Conservation (phyloP, 2,329 filamentous ascomycete genomes). For the Penicillium sp. region DNA sequence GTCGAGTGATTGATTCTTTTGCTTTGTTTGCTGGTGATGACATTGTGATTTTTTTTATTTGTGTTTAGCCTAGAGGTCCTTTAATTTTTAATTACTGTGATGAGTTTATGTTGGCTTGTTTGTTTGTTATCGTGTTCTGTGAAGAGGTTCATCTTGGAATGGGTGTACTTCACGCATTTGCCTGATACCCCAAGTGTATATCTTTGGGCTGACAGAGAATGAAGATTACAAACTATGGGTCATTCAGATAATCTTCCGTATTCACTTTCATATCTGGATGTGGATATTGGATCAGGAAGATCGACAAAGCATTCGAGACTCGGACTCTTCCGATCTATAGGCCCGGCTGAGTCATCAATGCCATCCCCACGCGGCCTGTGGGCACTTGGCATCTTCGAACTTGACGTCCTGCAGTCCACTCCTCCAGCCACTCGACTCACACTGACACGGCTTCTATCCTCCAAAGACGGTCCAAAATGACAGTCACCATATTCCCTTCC, state of each 20-base stretch:
- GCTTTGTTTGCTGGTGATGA: conserved; percentile 11
- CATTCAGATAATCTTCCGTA: too few species aligned
- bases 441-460: neutral
- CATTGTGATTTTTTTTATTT: neutral
- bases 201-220: too few species aligned
- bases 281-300: neutral
- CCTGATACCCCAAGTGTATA: neutral
- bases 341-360: conserved; percentile 19
- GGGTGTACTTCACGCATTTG: neutral
- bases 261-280: too few species aligned
- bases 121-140: neutral
- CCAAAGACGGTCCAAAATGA: conserved; percentile 15
- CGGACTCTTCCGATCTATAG: too few species aligned
- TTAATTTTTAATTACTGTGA: conserved; percentile 3
- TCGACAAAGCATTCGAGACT: neutral
- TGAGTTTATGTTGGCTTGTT: neutral
- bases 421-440: neutral
- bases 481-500: conserved; percentile 24
- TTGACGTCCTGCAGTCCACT: neutral
- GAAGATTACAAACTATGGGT: too few species aligned
- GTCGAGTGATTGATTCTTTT: conserved; percentile 5
- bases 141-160: neutral
- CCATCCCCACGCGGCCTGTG: neutral
- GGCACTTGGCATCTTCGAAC: conserved; percentile 15
- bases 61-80: conserved; percentile 1